Evolutionary conservation across 345 rosid genomes (phyloP), one percentile per base, ranked within the genome.

Genomic region (Abelmoschus esculentus): DNA sequence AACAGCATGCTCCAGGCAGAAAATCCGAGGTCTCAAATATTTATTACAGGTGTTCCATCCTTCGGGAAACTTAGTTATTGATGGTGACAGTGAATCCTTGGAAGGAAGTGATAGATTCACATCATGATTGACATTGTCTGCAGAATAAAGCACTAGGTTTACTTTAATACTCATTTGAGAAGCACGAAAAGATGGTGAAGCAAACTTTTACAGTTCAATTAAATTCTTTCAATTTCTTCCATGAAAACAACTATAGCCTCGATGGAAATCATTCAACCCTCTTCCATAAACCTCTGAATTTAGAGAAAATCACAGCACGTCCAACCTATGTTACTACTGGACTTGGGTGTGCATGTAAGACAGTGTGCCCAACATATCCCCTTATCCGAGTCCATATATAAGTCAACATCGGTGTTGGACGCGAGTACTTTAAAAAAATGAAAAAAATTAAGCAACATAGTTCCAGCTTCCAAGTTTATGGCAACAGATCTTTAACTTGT

Each of bases 1-100:
- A 78, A 85, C 74, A 70, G 89, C 87, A 83, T 96, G 99, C 78
- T 96, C 98, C 18, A 96, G 87, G 80, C 99, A 96, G 81, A 96
- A 96, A 77, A 96, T 77, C 47, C 95, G 89, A 74, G 99, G 99
- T 69, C 98, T 90, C 67, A 74, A 14, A 74, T 71, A 80, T 76
- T 84, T 86, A 59, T 72, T 77, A 50, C 85, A 89, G 70, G 77
- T 81, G 63, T 85, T 78, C 87, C 92, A 90, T 61, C 81, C 88
- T 36, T 70, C 53, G 1, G 53, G 15, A 57, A 59, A 54, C 49
- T 58, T 70, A 26, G 69, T 78, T 70, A 50, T 55, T 59, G 78
- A 60, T 13, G 82, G 70, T 57, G 70, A 32, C 34, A 61, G 74
- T 18, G 61, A 42, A 79, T 80, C 76, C 71, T 69, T 82, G 62